Evolutionary conservation across 1,139 yeast species (phyloP).

Genomic region (Magnusiomyces ingens): DNA sequence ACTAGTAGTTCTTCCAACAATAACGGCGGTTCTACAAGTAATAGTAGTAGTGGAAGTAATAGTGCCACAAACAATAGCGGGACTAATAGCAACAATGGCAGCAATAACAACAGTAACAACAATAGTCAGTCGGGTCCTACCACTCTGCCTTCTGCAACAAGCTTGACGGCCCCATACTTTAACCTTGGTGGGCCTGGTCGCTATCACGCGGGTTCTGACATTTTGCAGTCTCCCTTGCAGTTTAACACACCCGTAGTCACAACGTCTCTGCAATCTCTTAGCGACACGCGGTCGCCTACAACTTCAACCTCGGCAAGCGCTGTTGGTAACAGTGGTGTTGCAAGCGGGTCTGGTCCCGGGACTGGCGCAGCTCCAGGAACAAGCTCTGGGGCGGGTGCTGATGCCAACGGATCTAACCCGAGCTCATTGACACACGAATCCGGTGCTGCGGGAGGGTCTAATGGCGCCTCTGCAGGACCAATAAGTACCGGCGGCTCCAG

Average conservation of each 20-base stretch:
- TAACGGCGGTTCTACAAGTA: no score
- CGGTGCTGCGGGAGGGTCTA: no score
- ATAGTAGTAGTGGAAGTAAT: no score
- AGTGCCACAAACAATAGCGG: no score
- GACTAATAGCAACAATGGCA: no score
- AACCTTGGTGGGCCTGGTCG: no score
- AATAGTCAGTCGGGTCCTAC: no score
- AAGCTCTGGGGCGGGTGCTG: not conserved
- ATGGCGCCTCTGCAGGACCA: no score
- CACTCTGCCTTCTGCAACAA: no score
- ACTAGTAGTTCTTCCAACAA: slow-evolving; percentile 7
- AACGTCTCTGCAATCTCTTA: slow-evolving; percentile 19
- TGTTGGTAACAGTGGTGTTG: slow-evolving; percentile 8
- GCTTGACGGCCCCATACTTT: no score
- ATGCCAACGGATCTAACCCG: slow-evolving; percentile 8
- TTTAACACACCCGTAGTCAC: slow-evolving; percentile 28
- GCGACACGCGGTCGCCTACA: slow-evolving; percentile 12
- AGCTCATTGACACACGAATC: not conserved
- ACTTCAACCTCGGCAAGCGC: slow-evolving; percentile 9
- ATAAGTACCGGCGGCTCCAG: no score
- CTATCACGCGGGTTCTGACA: slow-evolving; percentile 20
- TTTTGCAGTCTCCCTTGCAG: slow-evolving; percentile 33
- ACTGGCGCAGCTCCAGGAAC: not conserved
- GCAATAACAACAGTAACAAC: no score
- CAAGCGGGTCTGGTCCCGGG: not conserved